Base-by-base conservation (phyloP, 2,329 filamentous ascomycete species). In the Sarocladiaceae sp. region DNA sequence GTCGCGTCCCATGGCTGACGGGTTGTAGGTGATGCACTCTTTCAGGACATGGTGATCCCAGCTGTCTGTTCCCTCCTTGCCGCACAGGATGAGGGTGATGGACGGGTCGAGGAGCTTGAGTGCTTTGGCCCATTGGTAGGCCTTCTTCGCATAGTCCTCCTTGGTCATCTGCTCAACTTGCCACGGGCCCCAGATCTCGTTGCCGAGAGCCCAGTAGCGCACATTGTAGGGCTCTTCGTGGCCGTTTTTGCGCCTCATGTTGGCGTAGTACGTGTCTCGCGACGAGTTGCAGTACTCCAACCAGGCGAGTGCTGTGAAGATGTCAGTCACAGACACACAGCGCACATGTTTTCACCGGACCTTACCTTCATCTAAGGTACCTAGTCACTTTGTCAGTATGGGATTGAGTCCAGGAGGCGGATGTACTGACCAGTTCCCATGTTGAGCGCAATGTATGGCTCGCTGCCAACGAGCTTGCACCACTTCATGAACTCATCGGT, bases 401-500 rank as follows among this genome's bases (percentile, higher is more conserved):
- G 50, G 26, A 9, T 29, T 29, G 26, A 29, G 7, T 29, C 13
- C 9, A 40, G 51, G 50, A 7, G 19, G 11, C 10, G 18, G 16
- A 12, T 18, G 27, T n/a, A 27, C 54, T 51, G 21, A 49, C 84
- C 86, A 2, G 87, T 93, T 46, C 86, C 87, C 61, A 93, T 83
- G 67, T 93, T 93, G 46, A 93, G 68, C 50, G 79, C 83, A 32
- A 93, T 71, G 60, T 89, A 93, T 4, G 87, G 87, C 67, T 90
- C 83, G 0, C 85, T 84, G 19, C 78, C 78, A 6, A 89, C 77
- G 9, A 77, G 68, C 52, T 82, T 73, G 50, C 86, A 88, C 85
- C 85, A 91, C 53, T 82, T 74, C 74, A 93, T 78, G 64, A 93
- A 93, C 67, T 93, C 88, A 60, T 93, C 85, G 1, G 87, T 93